A percentile compares a stretch with the other conserved stretches of the same genome.
These are phyloP conservation scores for Adenanthera pavonina DNA, from an alignment of 306 rosid genomes.

Conservation along the genomic window DNA sequence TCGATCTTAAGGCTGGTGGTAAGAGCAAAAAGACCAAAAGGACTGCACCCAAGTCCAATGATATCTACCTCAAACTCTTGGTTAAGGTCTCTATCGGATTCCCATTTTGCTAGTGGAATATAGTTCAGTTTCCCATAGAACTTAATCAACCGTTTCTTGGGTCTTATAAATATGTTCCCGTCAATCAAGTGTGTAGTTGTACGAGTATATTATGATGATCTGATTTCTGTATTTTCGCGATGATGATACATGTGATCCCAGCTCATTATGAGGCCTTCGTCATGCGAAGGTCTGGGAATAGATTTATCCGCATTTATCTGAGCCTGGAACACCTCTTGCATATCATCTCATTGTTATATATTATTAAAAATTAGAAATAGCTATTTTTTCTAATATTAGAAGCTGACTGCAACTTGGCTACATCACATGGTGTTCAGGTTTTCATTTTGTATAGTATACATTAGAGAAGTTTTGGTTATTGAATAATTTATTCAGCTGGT, in stretches of 20 bases:
- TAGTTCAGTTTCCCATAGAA: not conserved
- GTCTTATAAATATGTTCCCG: not conserved
- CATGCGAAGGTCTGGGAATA: slow-evolving; percentile 44
- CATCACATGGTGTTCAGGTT: not conserved
- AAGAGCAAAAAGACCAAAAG: slow-evolving; percentile 86
- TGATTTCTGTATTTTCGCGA: not conserved
- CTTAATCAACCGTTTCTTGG: not conserved
- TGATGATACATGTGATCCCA: slow-evolving; percentile 56
- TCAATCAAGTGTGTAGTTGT: not conserved
- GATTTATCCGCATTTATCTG: slow-evolving; percentile 50
- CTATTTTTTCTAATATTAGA: not conserved
- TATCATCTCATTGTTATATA: not conserved
- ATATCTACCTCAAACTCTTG: slow-evolving; percentile 73
- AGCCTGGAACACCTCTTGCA: slow-evolving; percentile 20
- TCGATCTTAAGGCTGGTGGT: slow-evolving; percentile 85
- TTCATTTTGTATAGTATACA: not conserved
- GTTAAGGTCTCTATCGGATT: slow-evolving; percentile 44
- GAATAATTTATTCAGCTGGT: not conserved
- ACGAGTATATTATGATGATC: not conserved
- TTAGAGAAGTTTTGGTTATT: not conserved
- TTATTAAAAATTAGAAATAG: not conserved
- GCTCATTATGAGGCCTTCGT: slow-evolving; percentile 55
- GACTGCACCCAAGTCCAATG: slow-evolving; percentile 85
- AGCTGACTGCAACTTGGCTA: not conserved
- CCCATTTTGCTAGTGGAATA: not conserved